Evolutionary conservation across 2,329 filamentous ascomycete species (phyloP).

Genomic region (Sarocladiaceae sp.): DNA sequence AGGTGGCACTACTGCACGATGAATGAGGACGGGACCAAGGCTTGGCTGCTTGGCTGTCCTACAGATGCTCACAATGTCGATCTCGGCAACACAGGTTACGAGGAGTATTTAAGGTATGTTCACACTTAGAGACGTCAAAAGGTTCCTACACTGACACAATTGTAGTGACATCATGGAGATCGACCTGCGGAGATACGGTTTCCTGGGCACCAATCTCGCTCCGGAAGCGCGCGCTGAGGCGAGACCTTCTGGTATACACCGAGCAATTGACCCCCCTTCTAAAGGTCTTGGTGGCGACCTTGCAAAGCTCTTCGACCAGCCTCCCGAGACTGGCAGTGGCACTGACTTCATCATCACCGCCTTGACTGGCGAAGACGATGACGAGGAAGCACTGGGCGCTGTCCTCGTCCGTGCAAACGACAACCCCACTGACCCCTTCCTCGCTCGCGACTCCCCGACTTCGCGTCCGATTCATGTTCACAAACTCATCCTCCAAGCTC

Average conservation of each 20-base stretch:
- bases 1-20: conserved; percentile 98
- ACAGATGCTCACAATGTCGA: conserved; percentile 65
- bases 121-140: not conserved
- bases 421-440: conserved; percentile 43
- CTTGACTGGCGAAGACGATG: conserved; percentile 70
- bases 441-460: conserved; percentile 55
- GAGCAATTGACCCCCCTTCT: conserved; percentile 50
- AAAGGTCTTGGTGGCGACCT: conserved; percentile 79
- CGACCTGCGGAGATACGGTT: conserved; percentile 85
- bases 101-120: conserved; percentile 72
- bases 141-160: conserved; percentile 15
- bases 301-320: conserved; percentile 79
- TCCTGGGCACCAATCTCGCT: conserved; percentile 73
- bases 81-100: conserved; percentile 65
- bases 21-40: conserved; percentile 91
- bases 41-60: conserved; percentile 92
- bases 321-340: conserved; percentile 78
- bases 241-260: conserved; percentile 42
- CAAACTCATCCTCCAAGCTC: conserved; percentile 86
- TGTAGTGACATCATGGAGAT: conserved; percentile 82
- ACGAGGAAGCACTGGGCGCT: conserved; percentile 57
- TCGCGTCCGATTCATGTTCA: conserved; percentile 91
- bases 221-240: conserved; percentile 49
- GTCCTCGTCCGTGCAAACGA: conserved; percentile 44
- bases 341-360: conserved; percentile 91